Conservation (phyloP, 768 basidiomycete species). For the Pleurotus giganteus region DNA sequence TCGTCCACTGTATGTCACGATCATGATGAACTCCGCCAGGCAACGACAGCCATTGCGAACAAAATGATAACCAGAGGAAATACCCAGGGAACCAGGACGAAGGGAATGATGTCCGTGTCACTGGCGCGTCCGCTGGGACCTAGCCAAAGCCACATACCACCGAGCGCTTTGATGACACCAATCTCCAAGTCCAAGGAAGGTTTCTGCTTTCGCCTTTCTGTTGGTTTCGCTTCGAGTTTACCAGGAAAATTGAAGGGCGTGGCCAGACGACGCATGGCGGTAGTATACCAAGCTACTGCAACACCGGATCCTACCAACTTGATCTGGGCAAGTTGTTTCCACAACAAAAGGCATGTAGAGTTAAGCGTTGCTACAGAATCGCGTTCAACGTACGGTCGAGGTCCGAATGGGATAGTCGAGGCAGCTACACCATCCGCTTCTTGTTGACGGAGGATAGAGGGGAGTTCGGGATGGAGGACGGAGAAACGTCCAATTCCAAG, state of each 20-base stretch:
- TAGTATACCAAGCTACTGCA: slow-evolving; percentile 64
- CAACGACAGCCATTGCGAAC: background rate
- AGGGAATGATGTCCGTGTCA: background rate
- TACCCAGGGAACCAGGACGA: background rate
- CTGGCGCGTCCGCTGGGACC: background rate
- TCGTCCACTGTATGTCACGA: background rate
- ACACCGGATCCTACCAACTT: slow-evolving; percentile 65
- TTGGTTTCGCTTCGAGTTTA: background rate
- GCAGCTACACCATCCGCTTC: slow-evolving; percentile 12
- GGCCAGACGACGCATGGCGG: slow-evolving; percentile 46
- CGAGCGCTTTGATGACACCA: background rate
- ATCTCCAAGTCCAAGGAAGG: background rate
- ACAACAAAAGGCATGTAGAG: slow-evolving; percentile 24
- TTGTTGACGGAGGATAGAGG: slow-evolving; percentile 32
- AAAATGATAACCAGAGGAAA: background rate
- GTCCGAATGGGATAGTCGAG: slow-evolving; percentile 30
- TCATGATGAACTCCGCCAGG: background rate
- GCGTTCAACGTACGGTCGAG: slow-evolving; percentile 31
- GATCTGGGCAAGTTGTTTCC: slow-evolving; percentile 40
- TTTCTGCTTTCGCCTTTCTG: background rate
- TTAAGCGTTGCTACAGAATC: slow-evolving; percentile 7
- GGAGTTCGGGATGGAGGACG: slow-evolving; percentile 60
- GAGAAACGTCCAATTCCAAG: slow-evolving; percentile 75
- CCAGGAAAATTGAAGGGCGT: background rate
- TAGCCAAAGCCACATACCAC: slow-evolving; percentile 11